phyloP scores from a whole-genome alignment of 2,329 filamentous ascomycete species.

The Ilyonectria mors-panacis region DNA sequence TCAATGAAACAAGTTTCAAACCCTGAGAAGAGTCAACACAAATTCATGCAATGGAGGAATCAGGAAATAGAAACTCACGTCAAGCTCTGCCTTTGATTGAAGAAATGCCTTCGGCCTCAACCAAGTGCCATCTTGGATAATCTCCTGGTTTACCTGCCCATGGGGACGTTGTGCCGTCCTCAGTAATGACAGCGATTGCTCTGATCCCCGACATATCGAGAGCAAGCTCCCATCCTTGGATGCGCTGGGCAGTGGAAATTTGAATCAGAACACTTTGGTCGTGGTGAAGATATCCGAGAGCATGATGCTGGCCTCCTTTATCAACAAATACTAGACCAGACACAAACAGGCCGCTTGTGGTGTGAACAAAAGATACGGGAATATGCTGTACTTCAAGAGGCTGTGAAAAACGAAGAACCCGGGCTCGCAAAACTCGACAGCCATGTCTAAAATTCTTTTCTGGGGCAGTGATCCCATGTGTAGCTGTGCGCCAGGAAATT shows the following conservation, averaged over 20 bases:
- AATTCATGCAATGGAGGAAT: not conserved
- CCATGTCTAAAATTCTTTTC: constrained; percentile 13
- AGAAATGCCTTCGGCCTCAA: constrained; percentile 10
- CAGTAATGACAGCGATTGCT: constrained; percentile 18
- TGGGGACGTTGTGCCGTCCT: constrained; percentile 19
- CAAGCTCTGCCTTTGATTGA: constrained; percentile 35
- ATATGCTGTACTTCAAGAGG: constrained; percentile 18
- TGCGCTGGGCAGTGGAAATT: constrained; percentile 10
- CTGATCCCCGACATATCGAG: constrained; percentile 25
- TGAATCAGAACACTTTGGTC: not conserved
- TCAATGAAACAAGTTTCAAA: constrained; percentile 32
- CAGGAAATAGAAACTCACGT: constrained; percentile 18
- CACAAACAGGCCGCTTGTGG: constrained; percentile 4
- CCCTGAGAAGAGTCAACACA: constrained; percentile 18
- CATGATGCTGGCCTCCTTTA: not conserved
- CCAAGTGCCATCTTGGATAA: constrained; percentile 29
- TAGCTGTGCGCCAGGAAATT: constrained; percentile 17
- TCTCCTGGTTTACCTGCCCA: constrained; percentile 27
- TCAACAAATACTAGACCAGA: constrained; percentile 32
- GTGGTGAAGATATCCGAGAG: constrained; percentile 32
- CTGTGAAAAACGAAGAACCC: not conserved
- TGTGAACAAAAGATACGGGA: constrained; percentile 27
- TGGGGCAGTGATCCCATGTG: constrained; percentile 9
- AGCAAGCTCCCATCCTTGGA: constrained; percentile 35
- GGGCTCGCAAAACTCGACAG: constrained; percentile 18